Evolutionary conservation across 2,329 filamentous ascomycete species (phyloP), one percentile per base, ranked within the genome.

Genomic region (Ascochyta pisi): DNA sequence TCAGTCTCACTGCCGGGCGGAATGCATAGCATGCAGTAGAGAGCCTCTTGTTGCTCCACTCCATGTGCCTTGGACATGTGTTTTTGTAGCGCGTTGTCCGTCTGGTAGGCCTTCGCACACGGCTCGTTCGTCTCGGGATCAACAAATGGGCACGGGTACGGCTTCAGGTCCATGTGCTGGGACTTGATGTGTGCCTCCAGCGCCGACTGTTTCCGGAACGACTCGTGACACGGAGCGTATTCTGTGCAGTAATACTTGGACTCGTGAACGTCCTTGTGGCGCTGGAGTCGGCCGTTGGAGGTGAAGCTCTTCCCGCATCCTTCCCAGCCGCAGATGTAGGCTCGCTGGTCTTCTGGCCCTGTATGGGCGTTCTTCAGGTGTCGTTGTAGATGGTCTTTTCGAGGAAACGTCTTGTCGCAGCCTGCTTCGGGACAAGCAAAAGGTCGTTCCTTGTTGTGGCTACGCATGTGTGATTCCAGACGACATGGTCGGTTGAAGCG

Each of bases 141-240:
- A n/a, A 82, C 62, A 54, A 88, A 81, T 1, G 81, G 79, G 73
- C 94, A 98, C 5, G 82, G 81, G 67, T 87, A 96, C 0, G 91
- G 86, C 41, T 88, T 86, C 56, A 89, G 77, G 26, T 88, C 81
- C 35, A 94, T 78, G 73, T 98, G 94, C 12, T 87, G 88, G 9
- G 86, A 85, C 50, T 88, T 86, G 60, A 96, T 85, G 72, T 98
- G 94, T 47, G 90, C 88, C 71, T 93, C 87, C 15, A 97, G 82
- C 0, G 92, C 96, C 62, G 92, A 87, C 71, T 92, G 89, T 76
- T 96, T 97, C 58, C 94, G 86, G 74, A 97, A 98, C 19, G 86
- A 86, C 76, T 91, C 85, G 16, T 84, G 83, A 76, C 92, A 96
- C 0, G 84, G 85, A 1, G 84, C 82, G 64, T 86, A 88, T 31